Conservation (phyloP, 441 rosid genomes). For the Jatropha podagrica region DNA sequence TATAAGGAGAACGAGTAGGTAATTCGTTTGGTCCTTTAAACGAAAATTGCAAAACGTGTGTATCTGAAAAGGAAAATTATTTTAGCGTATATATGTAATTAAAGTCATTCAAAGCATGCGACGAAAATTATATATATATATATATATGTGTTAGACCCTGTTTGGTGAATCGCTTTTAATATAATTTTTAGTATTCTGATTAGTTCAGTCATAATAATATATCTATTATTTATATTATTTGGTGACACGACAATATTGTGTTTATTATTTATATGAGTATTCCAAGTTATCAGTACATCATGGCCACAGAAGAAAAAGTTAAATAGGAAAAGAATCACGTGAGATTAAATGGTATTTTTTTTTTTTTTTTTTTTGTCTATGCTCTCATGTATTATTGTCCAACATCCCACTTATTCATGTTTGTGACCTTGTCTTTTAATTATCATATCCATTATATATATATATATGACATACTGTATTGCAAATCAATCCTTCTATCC, state of each 20-base stretch:
- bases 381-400: conserved; percentile 10
- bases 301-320: not conserved
- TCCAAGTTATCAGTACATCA: too few relatives aligned
- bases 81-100: not conserved
- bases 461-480: too few relatives aligned
- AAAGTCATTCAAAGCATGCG: not conserved
- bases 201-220: too few relatives aligned
- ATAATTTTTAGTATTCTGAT: not conserved
- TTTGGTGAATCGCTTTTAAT: not conserved
- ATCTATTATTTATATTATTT: too few relatives aligned
- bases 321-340: not conserved
- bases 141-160: too few relatives aligned
- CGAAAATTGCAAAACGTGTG: not conserved
- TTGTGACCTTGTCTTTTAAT: not conserved
- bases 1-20: not conserved
- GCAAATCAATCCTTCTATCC: too few relatives aligned
- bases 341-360: not conserved
- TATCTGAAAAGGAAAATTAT: not conserved
- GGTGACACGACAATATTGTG: too few relatives aligned
- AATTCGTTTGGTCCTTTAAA: not conserved
- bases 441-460: too few relatives aligned
- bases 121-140: too few relatives aligned
- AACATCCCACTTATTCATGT: conserved; percentile 11
- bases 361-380: too few relatives aligned
- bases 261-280: too few relatives aligned